Percentiles rank a stretch among this genome's conserved stretches.
Evolutionary conservation across 2,329 filamentous ascomycete genomes (phyloP).

Genomic region (Trichoderma sp.): DNA sequence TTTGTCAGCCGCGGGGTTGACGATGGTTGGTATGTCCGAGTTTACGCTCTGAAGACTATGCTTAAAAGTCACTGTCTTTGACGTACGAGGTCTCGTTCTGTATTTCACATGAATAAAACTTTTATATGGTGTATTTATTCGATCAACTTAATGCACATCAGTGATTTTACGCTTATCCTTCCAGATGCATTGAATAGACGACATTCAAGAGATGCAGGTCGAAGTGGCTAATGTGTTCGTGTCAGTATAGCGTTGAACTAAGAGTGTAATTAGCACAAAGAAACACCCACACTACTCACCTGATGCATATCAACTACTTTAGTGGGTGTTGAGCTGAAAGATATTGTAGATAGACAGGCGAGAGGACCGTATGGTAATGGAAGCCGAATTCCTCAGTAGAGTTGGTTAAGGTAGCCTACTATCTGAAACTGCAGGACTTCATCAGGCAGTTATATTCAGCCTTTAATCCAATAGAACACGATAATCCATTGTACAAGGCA

Average conservation of each 20-base stretch:
- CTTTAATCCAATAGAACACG: not conserved
- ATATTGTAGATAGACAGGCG: not conserved
- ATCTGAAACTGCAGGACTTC: not conserved
- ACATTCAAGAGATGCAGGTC: not conserved
- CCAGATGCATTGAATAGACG: not conserved
- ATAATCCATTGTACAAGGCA: not conserved
- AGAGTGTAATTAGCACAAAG: not conserved
- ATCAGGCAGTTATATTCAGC: no score
- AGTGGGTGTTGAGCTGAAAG: not conserved
- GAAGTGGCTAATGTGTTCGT: not conserved
- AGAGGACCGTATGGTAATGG: not conserved
- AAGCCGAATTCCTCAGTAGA: not conserved
- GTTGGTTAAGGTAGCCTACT: not conserved
- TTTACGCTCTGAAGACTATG: not conserved
- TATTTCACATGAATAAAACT: not conserved
- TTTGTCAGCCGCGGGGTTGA: not conserved
- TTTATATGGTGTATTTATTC: not conserved
- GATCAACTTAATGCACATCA: not conserved
- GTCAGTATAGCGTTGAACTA: not conserved
- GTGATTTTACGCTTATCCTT: not conserved
- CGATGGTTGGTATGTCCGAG: not conserved
- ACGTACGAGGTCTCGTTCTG: not conserved
- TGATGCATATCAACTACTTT: not conserved
- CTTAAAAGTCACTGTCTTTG: not conserved
- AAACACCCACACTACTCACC: not conserved